Evolutionary conservation across 2,329 filamentous ascomycete species (phyloP), one percentile per base, ranked within the genome.

Genomic region (Aspergillus sp.): DNA sequence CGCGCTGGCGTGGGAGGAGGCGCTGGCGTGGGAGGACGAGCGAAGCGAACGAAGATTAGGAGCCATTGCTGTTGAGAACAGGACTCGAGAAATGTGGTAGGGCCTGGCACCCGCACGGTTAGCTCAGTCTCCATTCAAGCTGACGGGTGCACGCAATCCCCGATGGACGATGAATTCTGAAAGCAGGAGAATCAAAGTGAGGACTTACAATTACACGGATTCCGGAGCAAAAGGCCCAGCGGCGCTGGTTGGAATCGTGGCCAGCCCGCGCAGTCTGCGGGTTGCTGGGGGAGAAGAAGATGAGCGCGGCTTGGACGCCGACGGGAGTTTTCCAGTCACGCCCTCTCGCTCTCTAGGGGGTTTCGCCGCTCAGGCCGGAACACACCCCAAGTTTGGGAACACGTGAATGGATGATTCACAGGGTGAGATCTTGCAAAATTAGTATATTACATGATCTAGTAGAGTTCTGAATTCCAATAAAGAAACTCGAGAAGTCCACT

Each of bases 1-100:
- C 32, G 71, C 69, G 55, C 63, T 65, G 58, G 65, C 67, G 61
- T 69, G 69, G 59, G 73, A 73, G 46, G 69, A 65, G n/a, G 71
- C 69, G 55, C 63, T 65, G 58, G 65, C 67, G 61, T 69, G 69
- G 59, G 73, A 73, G 46, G 69, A 65, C 18, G 72, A 73, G 42
- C 73, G 73, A 60, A 75, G 71, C 22, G 72, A 73, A 42, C 73
- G 73, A 60, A 75, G 71, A 57, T 69, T 73, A 63, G 68, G 72
- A 67, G 73, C 68, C 73, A 75, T 75, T 59, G 59, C 63, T 63
- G 60, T 61, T 55, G 56, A n/a, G 59, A 39, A 52, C 57, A 63
- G 63, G 64, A 64, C 63, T 66, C 59, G 56, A 63, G 51, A 55
- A 58, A 59, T 60, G 36, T 63, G 61, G 36, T 51, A 60, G 60